A percentile compares a stretch with the other conserved stretches of the same genome.
Conservation (phyloP, 176 grass and related monocot species). For the Musa itinerans region DNA sequence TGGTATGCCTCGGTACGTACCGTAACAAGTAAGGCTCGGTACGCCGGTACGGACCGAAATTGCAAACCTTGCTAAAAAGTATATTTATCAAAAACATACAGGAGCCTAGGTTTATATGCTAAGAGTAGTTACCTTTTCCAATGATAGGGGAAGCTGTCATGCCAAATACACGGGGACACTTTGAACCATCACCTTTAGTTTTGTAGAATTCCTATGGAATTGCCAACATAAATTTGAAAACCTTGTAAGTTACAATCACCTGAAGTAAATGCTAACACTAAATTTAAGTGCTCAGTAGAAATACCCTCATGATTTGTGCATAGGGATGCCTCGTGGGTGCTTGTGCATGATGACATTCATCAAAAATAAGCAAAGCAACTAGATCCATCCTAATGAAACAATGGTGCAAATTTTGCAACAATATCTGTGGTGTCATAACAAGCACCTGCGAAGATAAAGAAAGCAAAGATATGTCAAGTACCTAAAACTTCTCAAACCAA, state of each 20-base stretch:
- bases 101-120: neutral
- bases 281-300: slow-evolving; percentile 2
- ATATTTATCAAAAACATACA: neutral
- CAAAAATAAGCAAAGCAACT: slow-evolving; percentile 81
- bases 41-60: too few species aligned
- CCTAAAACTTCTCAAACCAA: neutral
- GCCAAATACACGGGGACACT: slow-evolving; percentile 74
- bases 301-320: slow-evolving; percentile 93
- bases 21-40: too few species aligned
- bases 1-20: too few species aligned
- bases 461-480: slow-evolving; percentile 25
- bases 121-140: slow-evolving; percentile 62
- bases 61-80: neutral
- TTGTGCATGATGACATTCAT: slow-evolving; percentile 96
- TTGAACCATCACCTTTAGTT: slow-evolving; percentile 15
- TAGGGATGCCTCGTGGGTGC: slow-evolving; percentile 62
- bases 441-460: slow-evolving; percentile 48
- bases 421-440: slow-evolving; percentile 92
- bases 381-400: slow-evolving; percentile 77
- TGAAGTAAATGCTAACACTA: neutral
- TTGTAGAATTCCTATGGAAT: slow-evolving; percentile 72
- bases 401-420: slow-evolving; percentile 70
- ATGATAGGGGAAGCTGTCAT: slow-evolving; percentile 96
- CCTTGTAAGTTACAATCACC: neutral
- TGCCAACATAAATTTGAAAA: slow-evolving; percentile 18